Base-by-base conservation (phyloP, 2,329 filamentous ascomycete genomes). In the Endoconidiophora polonica region DNA sequence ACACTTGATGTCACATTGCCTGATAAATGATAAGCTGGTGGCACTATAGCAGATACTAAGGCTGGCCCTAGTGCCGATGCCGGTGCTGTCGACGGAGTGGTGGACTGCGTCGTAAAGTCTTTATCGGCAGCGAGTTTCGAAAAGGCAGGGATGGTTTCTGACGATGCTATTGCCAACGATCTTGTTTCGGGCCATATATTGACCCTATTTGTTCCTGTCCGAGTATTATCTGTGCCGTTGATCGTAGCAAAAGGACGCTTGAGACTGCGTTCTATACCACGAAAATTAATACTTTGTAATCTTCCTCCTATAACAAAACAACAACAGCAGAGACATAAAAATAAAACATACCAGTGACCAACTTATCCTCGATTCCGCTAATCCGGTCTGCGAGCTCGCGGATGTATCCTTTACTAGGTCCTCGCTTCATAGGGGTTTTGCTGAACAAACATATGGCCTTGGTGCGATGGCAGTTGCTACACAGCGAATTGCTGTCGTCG, bases 371-470 rank as follows among this genome's bases (percentile, higher is more conserved):
- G 43, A 94, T 80, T 41, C 76, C 81, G 58, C 88, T 79, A 53
- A 94, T 78, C 23, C 87, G 73, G 60, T 94, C 86, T 22, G 86
- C 86, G 20, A 94, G 73, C 62, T 94, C 86, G 61, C 93, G 94
- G 62, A 94, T 94, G 58, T 94, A 85, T 73, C 87, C 87, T 73
- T 94, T 94, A 60, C 83, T 91, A 2, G 87, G 86, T 1, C 87
- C 86, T 54, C 85, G 74, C 64, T 91, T 94, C 71, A 91, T 85
- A 1, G 86, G 86, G 49, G 91, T 81, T 46, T 87, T 76, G 63
- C 84, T 93, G 61, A 94, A 94, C 18, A 87, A 73, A 64, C 87
- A 94, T 20, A 71, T 69, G n/a, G 79, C 75, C n/a, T 76, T 75
- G 5, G 84, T 80, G 48, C 86, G 77, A 49, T 79, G 78, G 62